A percentile compares a stretch with the other conserved stretches of the same genome.
phyloP scores from a whole-genome alignment of 495 filamentous ascomycete species.

The Daldinia concentrica region DNA sequence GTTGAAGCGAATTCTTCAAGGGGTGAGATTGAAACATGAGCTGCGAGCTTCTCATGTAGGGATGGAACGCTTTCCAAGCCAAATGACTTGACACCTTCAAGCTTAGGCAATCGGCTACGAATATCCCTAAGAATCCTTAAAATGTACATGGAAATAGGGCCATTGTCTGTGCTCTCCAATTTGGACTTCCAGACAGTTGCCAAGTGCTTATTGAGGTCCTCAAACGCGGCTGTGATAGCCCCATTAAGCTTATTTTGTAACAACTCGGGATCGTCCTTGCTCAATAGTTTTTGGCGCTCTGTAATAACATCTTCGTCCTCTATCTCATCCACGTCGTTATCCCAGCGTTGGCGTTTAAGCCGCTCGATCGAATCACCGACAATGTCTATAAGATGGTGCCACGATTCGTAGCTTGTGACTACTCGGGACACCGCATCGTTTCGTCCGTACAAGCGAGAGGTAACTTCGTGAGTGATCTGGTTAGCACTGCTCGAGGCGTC shows the following conservation, averaged over 20 bases:
- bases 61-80: constrained; percentile 62
- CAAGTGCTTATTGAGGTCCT: constrained; percentile 66
- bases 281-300: constrained; percentile 68
- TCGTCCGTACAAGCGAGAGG: constrained; percentile 67
- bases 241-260: constrained; percentile 68
- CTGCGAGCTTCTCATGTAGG: constrained; percentile 65
- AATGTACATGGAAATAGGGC: constrained; percentile 71
- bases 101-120: constrained; percentile 67
- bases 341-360: constrained; percentile 75
- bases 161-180: constrained; percentile 54
- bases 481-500: constrained; percentile 55
- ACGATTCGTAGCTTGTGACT: constrained; percentile 69
- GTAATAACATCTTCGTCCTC: constrained; percentile 80
- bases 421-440: constrained; percentile 69
- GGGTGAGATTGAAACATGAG: constrained; percentile 47
- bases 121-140: constrained; percentile 81
- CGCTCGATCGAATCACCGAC: constrained; percentile 69
- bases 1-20: constrained; percentile 54
- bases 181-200: constrained; percentile 55
- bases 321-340: constrained; percentile 77
- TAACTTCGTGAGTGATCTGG: constrained; percentile 55
- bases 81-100: constrained; percentile 54
- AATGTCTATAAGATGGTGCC: constrained; percentile 70
- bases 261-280: constrained; percentile 73
- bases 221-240: constrained; percentile 67